Base-by-base conservation (phyloP, 805 yeast species). In the Ogataea naganishii region DNA sequence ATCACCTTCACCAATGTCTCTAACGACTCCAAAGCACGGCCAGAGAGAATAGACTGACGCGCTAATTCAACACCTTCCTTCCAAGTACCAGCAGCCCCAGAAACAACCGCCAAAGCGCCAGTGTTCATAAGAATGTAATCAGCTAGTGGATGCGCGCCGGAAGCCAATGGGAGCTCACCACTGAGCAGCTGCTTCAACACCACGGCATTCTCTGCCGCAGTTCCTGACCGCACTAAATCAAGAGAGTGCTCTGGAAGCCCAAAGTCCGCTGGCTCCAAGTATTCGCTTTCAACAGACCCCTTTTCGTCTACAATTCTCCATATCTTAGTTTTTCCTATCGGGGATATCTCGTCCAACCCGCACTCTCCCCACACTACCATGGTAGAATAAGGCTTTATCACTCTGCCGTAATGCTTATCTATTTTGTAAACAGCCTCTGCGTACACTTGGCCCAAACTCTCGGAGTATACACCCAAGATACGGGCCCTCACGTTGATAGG, bases 311-410 rank as follows among this genome's bases (percentile, higher is more conserved):
- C 63, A 2, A 80, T 70, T 30, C 67, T 62, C 99, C 99, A 92
- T 37, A 79, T 73, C 33, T 72, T 72, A 3, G 96, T 80, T 32
- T 62, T 56, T 0, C 96, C 97, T 18, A 79, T 72, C 3, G 96
- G 96, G 2, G 96, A 80, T 20, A 92, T 81, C 58, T 92, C 98
- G 50, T 92, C 99, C 18, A 92, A 62, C 0, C 96, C 95, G 28
- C 82, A 73, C 31, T 77, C 77, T 9, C 99, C 99, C 75, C 82
- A 89, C 13, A 92, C 99, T 14, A 92, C 81, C 73, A 88, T 72
- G 1, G 94, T 82, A 34, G 6, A 6, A 6, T 25, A 6, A 6
- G 27, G 6, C 12, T 23, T 23, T 8, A 44, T 44, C 26, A 60
- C 55, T 37, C 63, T 61, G 7, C 63, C 61, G 14, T 61, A 60